These are phyloP conservation scores for Melocanna baccifera DNA, from an alignment of 176 grass and related monocot species.

Conservation along the genomic window DNA sequence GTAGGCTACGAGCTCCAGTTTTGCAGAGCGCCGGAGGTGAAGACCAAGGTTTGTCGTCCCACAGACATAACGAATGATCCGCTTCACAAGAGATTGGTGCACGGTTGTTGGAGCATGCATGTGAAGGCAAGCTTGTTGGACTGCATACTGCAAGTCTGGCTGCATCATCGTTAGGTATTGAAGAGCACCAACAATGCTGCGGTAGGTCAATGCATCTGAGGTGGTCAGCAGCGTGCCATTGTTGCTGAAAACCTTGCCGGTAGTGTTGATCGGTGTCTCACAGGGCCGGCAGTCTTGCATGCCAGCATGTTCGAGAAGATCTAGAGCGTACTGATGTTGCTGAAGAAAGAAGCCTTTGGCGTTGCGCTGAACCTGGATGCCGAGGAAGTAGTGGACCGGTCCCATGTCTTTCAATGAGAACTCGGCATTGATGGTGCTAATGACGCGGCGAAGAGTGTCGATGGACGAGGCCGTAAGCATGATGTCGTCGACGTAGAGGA, in stretches of 20 bases:
- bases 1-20: too few relatives aligned
- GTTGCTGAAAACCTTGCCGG: not conserved
- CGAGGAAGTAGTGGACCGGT: not conserved
- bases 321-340: not conserved
- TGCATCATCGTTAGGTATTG: not conserved
- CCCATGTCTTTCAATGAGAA: not conserved
- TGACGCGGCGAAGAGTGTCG: too few relatives aligned
- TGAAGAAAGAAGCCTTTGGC: not conserved
- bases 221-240: accelerated
- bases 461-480: not conserved
- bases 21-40: accelerated
- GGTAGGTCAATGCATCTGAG: not conserved
- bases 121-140: not conserved
- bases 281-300: accelerated
- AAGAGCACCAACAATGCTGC: not conserved
- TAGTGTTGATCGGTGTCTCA: not conserved
- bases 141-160: not conserved
- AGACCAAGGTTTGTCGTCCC: accelerated
- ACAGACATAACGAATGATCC: accelerated
- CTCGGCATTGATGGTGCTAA: not conserved
- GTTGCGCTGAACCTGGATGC: not conserved
- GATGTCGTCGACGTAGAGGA: not conserved
- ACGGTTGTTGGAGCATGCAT: not conserved
- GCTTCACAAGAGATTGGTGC: accelerated
- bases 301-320: accelerated